Conservation (phyloP, 495 filamentous ascomycete genomes). For the Acidomyces sp. region DNA sequence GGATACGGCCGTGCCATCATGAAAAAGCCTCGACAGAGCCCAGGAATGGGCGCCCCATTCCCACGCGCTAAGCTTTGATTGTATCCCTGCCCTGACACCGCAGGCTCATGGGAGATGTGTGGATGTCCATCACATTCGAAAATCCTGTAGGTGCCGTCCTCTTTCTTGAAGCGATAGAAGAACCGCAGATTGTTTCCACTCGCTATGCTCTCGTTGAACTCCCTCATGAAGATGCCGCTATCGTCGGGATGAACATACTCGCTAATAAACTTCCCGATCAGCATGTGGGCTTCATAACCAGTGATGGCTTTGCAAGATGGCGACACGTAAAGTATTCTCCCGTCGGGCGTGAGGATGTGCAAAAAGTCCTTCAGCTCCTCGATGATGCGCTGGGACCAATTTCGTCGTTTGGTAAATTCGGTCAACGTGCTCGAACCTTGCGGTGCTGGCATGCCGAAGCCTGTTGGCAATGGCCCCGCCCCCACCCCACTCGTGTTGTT, state of each 20-base stretch:
- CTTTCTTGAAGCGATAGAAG: slow-evolving; percentile 77
- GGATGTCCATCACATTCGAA: slow-evolving; percentile 88
- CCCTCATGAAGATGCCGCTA: slow-evolving; percentile 65
- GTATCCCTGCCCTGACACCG: slow-evolving; percentile 26
- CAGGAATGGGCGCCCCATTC: slow-evolving; percentile 25
- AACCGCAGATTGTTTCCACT: slow-evolving; percentile 63
- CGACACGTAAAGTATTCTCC: slow-evolving; percentile 71
- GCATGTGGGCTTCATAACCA: slow-evolving; percentile 54
- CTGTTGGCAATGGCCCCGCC: slow-evolving; percentile 43
- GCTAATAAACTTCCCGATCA: slow-evolving; percentile 59
- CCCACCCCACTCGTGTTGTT: slow-evolving; percentile 34
- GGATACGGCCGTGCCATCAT: slow-evolving; percentile 89
- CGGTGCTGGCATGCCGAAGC: slow-evolving; percentile 36
- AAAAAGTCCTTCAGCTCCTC: slow-evolving; percentile 84
- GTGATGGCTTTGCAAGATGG: slow-evolving; percentile 68
- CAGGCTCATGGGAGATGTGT: slow-evolving; percentile 61
- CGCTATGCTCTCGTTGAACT: slow-evolving; percentile 88
- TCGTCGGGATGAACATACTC: slow-evolving; percentile 86
- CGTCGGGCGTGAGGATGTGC: slow-evolving; percentile 73
- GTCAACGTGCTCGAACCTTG: slow-evolving; percentile 53
- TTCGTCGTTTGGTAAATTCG: slow-evolving; percentile 70
- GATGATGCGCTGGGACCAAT: slow-evolving; percentile 80
- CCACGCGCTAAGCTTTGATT: slow-evolving; percentile 46
- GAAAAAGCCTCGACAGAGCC: slow-evolving; percentile 79
- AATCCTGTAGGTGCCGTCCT: slow-evolving; percentile 59